Evolutionary conservation across 2,329 filamentous ascomycete genomes (phyloP).

Genomic region (Neofusicoccum kwambonambiense): DNA sequence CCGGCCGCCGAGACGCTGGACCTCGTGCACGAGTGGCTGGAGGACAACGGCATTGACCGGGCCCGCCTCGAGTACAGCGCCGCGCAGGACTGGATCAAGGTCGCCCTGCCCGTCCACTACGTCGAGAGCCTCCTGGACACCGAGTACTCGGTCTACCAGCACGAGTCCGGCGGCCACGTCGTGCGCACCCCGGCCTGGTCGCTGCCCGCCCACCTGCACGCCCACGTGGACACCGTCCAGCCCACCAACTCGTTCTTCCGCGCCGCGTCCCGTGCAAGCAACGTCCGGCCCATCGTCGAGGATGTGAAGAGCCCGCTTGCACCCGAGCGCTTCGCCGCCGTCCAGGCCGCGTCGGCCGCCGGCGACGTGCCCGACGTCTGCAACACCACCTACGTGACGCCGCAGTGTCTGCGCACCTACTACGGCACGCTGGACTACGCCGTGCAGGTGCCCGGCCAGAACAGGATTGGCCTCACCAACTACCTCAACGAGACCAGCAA

Average conservation of each 20-base stretch:
- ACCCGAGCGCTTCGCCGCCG: not conserved
- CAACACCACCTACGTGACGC: conserved; percentile 40
- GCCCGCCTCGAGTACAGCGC: conserved; percentile 45
- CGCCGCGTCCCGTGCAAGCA: conserved; percentile 17
- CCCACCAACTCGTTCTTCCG: conserved; percentile 61
- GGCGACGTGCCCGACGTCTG: conserved; percentile 29
- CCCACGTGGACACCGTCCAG: conserved; percentile 60
- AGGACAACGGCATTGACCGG: conserved; percentile 50
- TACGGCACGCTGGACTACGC: conserved; percentile 45
- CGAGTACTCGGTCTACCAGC: conserved; percentile 52
- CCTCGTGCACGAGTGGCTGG: conserved; percentile 57
- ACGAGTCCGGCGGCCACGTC: conserved; percentile 53
- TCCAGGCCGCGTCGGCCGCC: not conserved
- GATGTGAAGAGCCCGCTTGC: not conserved
- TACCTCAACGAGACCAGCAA: conserved; percentile 49
- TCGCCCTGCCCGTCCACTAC: conserved; percentile 51
- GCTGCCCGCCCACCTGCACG: conserved; percentile 56
- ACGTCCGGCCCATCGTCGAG: conserved; percentile 22
- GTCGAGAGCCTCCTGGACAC: conserved; percentile 55
- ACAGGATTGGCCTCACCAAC: conserved; percentile 50
- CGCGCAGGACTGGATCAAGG: conserved; percentile 58
- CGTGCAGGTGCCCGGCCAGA: conserved; percentile 43
- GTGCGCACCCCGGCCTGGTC: conserved; percentile 58
- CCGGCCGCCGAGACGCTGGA: conserved; percentile 53
- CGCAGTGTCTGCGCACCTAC: conserved; percentile 41